Conservation (phyloP, 768 basidiomycete genomes). For the Fibroporia radiculosa region DNA sequence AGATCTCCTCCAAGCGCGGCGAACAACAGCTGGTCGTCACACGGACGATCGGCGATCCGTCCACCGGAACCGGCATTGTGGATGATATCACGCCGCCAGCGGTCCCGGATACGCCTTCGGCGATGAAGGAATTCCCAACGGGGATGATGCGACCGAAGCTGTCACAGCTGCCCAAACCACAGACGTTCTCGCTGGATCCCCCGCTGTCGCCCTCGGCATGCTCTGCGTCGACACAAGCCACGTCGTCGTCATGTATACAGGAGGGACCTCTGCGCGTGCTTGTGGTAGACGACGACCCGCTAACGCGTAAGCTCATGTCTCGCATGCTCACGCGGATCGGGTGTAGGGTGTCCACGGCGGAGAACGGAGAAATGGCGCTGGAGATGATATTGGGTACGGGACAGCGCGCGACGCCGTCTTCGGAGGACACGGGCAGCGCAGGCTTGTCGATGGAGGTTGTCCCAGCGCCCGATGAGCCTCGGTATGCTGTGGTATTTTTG, state of each 20-base stretch:
- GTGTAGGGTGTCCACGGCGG: constrained; percentile 70
- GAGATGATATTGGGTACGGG: constrained; percentile 52
- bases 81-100: constrained; percentile 7
- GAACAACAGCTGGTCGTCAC: constrained; percentile 28
- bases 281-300: constrained; percentile 77
- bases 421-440: constrained; percentile 29
- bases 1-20: constrained; percentile 41
- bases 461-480: constrained; percentile 12
- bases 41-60: constrained; percentile 35
- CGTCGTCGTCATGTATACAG: constrained; percentile 1
- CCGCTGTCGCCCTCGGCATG: constrained; percentile 1
- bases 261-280: constrained; percentile 56
- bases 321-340: constrained; percentile 73
- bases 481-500: constrained; percentile 43
- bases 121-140: constrained; percentile 8
- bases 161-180: constrained; percentile 17
- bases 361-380: constrained; percentile 76
- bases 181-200: constrained; percentile 13
- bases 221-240: constrained; percentile 10
- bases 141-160: constrained; percentile 12
- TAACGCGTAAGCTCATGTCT: constrained; percentile 77
- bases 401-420: constrained; percentile 17
- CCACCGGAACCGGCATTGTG: constrained; percentile 25
- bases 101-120: constrained; percentile 7
- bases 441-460: constrained; percentile 14